These are phyloP conservation scores for Debaryomyces psychrophilus DNA, from an alignment of 1,139 yeast species.

Conservation along the genomic window DNA sequence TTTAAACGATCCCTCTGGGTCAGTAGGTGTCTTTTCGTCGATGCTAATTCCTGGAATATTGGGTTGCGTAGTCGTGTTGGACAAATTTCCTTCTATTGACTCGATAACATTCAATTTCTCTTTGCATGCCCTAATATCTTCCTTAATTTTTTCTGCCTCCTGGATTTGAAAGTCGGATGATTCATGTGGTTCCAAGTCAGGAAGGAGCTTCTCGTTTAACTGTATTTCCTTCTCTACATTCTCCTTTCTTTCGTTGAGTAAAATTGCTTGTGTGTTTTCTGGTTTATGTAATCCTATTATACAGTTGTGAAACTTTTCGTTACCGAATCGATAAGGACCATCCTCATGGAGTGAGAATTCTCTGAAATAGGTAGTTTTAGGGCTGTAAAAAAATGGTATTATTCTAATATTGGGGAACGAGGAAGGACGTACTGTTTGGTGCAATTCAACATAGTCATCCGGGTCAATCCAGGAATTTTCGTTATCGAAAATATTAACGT, in stretches of 20 bases:
- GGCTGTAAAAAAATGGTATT: conserved; percentile 69
- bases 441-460: conserved; percentile 80
- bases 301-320: conserved; percentile 63
- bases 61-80: conserved; percentile 18
- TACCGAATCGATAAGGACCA: conserved; percentile 67
- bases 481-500: conserved; percentile 41
- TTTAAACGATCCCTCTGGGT: conserved; percentile 17
- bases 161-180: conserved; percentile 6
- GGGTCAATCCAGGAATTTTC: conserved; percentile 77
- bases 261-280: conserved; percentile 51
- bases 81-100: conserved; percentile 24
- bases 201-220: conserved; percentile 28
- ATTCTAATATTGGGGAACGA: conserved; percentile 61
- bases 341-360: conserved; percentile 54
- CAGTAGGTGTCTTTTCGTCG: conserved; percentile 16
- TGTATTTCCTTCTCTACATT: conserved; percentile 51
- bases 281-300: conserved; percentile 60
- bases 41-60: conserved; percentile 11
- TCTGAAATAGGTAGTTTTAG: conserved; percentile 75
- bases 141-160: conserved; percentile 26
- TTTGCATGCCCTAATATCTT: conserved; percentile 37
- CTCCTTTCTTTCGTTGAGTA: conserved; percentile 43
- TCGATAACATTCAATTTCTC: conserved; percentile 29
- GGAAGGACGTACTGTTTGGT: conserved; percentile 48
- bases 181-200: conserved; percentile 12